Base-by-base conservation (phyloP, 139 green algal species). In the Spirogloea muscicola region DNA sequence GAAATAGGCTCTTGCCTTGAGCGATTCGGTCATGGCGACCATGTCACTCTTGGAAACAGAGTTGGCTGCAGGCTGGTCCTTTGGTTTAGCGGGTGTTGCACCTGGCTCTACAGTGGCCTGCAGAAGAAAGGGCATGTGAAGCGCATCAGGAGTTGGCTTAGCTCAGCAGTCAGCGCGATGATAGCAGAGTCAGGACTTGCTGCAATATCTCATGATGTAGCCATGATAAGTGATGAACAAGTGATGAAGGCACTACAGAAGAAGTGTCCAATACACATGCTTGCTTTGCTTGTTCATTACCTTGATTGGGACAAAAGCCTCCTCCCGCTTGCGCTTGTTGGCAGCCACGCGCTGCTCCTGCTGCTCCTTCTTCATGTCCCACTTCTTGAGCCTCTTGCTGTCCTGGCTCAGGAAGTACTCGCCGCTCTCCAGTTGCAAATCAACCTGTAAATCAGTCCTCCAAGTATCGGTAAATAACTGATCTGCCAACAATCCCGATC, bases 401-500 rank as follows among this genome's bases (percentile, higher is more conserved):
- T 86, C 77, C 69, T 90, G 69, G 3, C 76, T 90, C 34, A 98
- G 72, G 62, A 98, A 98, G 83, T 97, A 98, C 87, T 98, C 93
- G 46, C 94, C 94, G 59, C 80, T 91, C 83, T 97, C 94, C 48
- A 98, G 77, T 81, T 89, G 82, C 77, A 86, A 38, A 37, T 86
- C 81, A 16, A 86, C 29, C 79, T 85, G 61, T 51, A 10, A n/a
- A n/a, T n/a, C n/a, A n/a, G n/a, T n/a, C n/a, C n/a, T n/a, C n/a
- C n/a, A n/a, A n/a, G n/a, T n/a, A n/a, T n/a, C n/a, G n/a, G n/a
- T n/a, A n/a, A n/a, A n/a, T n/a, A n/a, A n/a, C n/a, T n/a, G n/a
- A n/a, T n/a, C n/a, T n/a, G n/a, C n/a, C n/a, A n/a, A n/a, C n/a
- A n/a, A n/a, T n/a, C n/a, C n/a, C n/a, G n/a, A n/a, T n/a, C n/a